Conservation (phyloP, 2,329 filamentous ascomycete genomes). For the Bipolaris oryzae region DNA sequence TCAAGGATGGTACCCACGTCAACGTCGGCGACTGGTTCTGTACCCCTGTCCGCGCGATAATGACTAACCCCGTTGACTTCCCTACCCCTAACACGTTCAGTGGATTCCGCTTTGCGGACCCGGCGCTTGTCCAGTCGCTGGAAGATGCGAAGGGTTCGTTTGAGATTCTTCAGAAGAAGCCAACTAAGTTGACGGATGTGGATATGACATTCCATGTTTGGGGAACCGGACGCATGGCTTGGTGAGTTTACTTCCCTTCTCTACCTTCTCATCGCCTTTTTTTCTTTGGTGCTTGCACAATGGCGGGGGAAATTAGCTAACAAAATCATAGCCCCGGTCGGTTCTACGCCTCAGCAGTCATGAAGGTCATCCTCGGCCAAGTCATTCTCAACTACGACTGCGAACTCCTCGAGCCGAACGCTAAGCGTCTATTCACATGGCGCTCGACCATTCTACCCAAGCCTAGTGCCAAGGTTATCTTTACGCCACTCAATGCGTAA, state of each 20-base stretch:
- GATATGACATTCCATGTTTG: constrained; percentile 23
- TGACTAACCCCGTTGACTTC: constrained; percentile 19
- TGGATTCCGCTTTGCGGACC: constrained; percentile 28
- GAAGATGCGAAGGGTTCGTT: constrained; percentile 4
- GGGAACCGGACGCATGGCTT: constrained; percentile 27
- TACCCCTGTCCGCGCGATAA: constrained; percentile 25
- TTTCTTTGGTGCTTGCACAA: not conserved
- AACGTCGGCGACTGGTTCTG: constrained; percentile 26
- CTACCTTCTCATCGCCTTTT: not conserved
- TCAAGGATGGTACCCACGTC: constrained; percentile 24
- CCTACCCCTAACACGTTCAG: constrained; percentile 21
- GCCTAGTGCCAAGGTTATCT: constrained; percentile 16
- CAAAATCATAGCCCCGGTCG: constrained; percentile 16
- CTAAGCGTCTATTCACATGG: constrained; percentile 18
- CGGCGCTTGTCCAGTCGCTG: constrained; percentile 8
- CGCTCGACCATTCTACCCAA: constrained; percentile 22
- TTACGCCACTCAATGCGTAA: constrained; percentile 7
- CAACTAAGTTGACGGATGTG: constrained; percentile 20
- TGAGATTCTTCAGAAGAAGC: constrained; percentile 14
- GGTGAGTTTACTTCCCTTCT: constrained; percentile 10
- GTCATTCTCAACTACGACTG: constrained; percentile 27
- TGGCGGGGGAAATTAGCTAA: not conserved
- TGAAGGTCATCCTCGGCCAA: constrained; percentile 23
- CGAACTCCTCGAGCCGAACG: constrained; percentile 16
- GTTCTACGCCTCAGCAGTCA: constrained; percentile 22